Base-by-base conservation (phyloP, 2,329 filamentous ascomycete species). In the Pseudocercospora cruenta region DNA sequence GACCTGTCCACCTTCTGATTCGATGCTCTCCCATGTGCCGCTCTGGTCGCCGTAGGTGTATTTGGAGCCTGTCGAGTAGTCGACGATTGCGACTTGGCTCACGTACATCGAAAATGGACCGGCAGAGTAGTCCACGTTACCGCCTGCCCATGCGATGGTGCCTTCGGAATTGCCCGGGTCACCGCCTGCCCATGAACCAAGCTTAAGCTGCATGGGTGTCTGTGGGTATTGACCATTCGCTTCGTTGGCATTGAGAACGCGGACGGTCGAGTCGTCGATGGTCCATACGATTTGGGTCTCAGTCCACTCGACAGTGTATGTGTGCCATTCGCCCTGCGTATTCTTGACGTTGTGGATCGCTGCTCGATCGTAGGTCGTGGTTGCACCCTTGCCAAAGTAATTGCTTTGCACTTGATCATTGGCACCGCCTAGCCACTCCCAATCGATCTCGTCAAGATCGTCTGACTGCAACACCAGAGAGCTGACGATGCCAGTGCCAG, bases 341-440 rank as follows among this genome's bases (percentile, higher is more conserved):
- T 86, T 81, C 68, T 83, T 70, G 75, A 89, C 82, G 4, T 87
- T 81, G 78, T 96, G 92, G 78, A 92, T 94, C 65, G 91, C 89
- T 68, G 92, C 94, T 63, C 95, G 91, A 81, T 96, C 93, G 83
- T 94, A 96, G n/a, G 86, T 86, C 31, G 86, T 90, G 0, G 92
- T 94, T 72, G 91, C 86, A 61, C 94, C 95, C 80, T 98, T 97
- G 78, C 93, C 93, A 73, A 99, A 99, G 82, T 96, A 99, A 81
- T 99, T 99, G 72, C 89, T 91, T 80, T 99, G 95, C n/a, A 97
- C 91, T 79, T 96, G 85, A 64, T 83, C 82, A 70, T 86, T 81
- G 76, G 92, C 87, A 63, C 90, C 88, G 65, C 95, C 95, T 24
- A 99, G 87, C 92, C 94, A 98, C 80, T 99, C 95, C 83, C 94